These are phyloP conservation scores for Saturnispora dispora DNA, from an alignment of 805 yeast genomes.

Conservation along the genomic window DNA sequence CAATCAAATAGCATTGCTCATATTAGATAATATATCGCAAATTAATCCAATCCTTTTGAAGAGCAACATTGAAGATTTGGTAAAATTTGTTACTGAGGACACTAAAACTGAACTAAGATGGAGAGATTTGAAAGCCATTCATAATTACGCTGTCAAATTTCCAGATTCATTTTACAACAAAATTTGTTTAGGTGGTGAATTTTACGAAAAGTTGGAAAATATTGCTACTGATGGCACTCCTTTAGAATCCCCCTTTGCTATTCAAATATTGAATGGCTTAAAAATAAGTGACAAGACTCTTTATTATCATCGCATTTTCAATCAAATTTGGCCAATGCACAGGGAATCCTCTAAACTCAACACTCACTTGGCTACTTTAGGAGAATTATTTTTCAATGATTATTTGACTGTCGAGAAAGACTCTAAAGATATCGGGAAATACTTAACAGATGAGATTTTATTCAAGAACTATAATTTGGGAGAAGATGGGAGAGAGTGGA, in stretches of 20 bases:
- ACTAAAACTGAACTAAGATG: constrained; percentile 14
- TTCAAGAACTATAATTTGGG: constrained; percentile 39
- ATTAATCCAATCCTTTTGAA: constrained; percentile 57
- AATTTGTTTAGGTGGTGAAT: constrained; percentile 32
- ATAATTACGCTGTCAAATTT: constrained; percentile 45
- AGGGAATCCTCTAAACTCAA: constrained; percentile 32
- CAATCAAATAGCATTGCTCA: constrained; percentile 35
- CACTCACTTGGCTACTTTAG: constrained; percentile 49
- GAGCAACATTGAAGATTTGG: constrained; percentile 45
- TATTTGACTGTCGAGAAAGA: constrained; percentile 39
- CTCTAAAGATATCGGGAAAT: constrained; percentile 49
- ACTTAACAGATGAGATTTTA: constrained; percentile 53
- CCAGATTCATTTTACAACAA: constrained; percentile 32
- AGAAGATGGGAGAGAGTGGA: constrained; percentile 24
- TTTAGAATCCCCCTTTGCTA: constrained; percentile 54
- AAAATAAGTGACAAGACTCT: constrained; percentile 30
- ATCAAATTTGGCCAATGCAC: constrained; percentile 43
- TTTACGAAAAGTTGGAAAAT: constrained; percentile 36
- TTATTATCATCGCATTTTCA: constrained; percentile 31
- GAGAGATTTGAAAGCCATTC: constrained; percentile 48
- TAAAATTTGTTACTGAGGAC: constrained; percentile 16
- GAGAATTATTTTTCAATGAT: constrained; percentile 46
- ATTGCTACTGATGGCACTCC: constrained; percentile 48
- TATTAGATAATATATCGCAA: constrained; percentile 50
- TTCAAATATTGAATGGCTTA: constrained; percentile 46